Evolutionary conservation across 768 basidiomycete species (phyloP).

Genomic region (Leccinum longicurvipes): DNA sequence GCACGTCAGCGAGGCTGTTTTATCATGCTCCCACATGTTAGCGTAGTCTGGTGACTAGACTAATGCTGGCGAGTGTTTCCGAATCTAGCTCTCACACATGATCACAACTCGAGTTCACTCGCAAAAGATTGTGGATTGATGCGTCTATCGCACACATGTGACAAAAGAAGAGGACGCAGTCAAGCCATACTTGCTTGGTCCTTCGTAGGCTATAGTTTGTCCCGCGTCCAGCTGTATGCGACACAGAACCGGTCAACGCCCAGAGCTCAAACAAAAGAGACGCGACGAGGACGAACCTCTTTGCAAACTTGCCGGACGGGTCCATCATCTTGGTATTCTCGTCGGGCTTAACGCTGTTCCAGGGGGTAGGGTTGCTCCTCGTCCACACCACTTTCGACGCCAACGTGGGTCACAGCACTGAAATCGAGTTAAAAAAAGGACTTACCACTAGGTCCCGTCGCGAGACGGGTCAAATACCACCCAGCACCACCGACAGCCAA

Average conservation of each 20-base stretch:
- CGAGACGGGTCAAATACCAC: constrained; percentile 68
- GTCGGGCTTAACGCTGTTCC: constrained; percentile 74
- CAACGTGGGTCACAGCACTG: not conserved
- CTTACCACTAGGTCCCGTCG: constrained; percentile 52
- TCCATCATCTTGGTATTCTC: constrained; percentile 70
- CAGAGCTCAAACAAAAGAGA: not conserved
- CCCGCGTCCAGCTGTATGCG: constrained; percentile 64
- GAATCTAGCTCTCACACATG: not conserved
- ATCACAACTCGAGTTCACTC: not conserved
- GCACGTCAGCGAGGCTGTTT: not conserved
- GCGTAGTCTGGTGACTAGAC: no score
- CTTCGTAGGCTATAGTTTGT: constrained; percentile 55
- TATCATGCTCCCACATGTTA: not conserved
- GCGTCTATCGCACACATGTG: constrained; percentile 17
- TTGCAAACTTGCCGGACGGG: constrained; percentile 72
- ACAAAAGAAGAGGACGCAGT: not conserved
- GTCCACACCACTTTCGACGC: constrained; percentile 51
- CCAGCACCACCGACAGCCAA: constrained; percentile 51
- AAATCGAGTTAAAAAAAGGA: not conserved
- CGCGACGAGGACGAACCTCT: constrained; percentile 39
- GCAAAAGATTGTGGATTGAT: constrained; percentile 19
- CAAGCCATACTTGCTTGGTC: not conserved
- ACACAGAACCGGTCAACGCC: constrained; percentile 2
- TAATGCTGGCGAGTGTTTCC: no score
- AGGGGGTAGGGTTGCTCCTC: constrained; percentile 79